These are phyloP conservation scores for Saccharomyces mikatae DNA, from an alignment of 805 yeast genomes.

Conservation along the genomic window DNA sequence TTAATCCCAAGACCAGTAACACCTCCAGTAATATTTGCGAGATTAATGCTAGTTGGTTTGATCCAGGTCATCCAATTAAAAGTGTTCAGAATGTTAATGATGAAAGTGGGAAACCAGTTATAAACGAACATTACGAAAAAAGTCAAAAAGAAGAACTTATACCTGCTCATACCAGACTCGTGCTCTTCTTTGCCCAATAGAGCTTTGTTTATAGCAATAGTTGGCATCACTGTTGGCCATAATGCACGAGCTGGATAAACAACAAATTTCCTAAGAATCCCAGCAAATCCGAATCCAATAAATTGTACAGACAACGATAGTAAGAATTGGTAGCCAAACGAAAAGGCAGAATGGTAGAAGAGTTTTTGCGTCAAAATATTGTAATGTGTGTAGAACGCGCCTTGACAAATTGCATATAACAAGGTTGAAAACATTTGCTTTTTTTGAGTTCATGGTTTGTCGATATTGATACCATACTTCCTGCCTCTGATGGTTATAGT, in stretches of 20 bases:
- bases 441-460: slow-evolving; percentile 50
- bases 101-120: slow-evolving; percentile 40
- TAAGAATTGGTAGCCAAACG: slow-evolving; percentile 45
- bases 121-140: slow-evolving; percentile 32
- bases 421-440: slow-evolving; percentile 60
- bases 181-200: slow-evolving; percentile 32
- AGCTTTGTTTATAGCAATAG: slow-evolving; percentile 42
- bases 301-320: slow-evolving; percentile 50
- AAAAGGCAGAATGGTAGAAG: slow-evolving; percentile 27
- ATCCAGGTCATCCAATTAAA: slow-evolving; percentile 58
- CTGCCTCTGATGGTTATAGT: slow-evolving; percentile 35
- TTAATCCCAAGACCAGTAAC: slow-evolving; percentile 42
- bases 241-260: slow-evolving; percentile 44
- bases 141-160: slow-evolving; percentile 30
- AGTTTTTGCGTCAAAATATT: slow-evolving; percentile 32
- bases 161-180: slow-evolving; percentile 31
- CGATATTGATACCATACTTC: slow-evolving; percentile 44
- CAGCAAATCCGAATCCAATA: slow-evolving; percentile 62
- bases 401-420: slow-evolving; percentile 33
- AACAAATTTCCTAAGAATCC: slow-evolving; percentile 49
- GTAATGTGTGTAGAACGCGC: slow-evolving; percentile 30
- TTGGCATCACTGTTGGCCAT: slow-evolving; percentile 48
- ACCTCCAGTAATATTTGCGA: slow-evolving; percentile 44
- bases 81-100: slow-evolving; percentile 35
- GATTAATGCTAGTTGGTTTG: slow-evolving; percentile 39